Conservation (phyloP, 2,329 filamentous ascomycete species). For the Beauveria varroae region DNA sequence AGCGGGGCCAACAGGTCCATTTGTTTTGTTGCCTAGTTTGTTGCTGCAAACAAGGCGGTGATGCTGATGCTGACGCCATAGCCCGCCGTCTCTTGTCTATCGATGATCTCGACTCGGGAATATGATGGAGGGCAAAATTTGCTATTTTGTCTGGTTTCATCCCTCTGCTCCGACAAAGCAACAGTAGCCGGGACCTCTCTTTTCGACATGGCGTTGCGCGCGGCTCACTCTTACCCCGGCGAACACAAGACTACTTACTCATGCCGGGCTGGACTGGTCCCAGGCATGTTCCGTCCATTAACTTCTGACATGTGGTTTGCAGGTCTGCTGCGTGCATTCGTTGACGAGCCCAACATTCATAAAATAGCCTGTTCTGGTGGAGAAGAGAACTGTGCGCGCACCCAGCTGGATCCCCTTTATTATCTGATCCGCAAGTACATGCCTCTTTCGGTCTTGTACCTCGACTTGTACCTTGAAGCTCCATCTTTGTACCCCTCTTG, state of each 20-base stretch:
- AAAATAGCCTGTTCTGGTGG: background rate
- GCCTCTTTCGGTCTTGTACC: constrained; percentile 5
- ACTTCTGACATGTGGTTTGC: background rate
- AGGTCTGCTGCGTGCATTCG: background rate
- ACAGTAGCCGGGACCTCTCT: background rate
- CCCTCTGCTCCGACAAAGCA: background rate
- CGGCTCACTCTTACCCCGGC: background rate
- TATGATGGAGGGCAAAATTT: background rate
- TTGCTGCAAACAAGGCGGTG: background rate
- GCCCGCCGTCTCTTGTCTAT: too few species aligned
- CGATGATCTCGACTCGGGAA: too few species aligned
- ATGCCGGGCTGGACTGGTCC: background rate
- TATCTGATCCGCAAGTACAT: constrained; percentile 9
- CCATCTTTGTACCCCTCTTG: background rate
- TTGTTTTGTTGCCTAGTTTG: background rate
- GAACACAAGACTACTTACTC: background rate
- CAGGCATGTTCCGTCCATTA: background rate
- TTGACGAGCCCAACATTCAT: too few species aligned
- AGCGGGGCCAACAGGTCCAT: background rate
- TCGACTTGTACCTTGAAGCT: background rate
- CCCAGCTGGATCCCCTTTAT: background rate
- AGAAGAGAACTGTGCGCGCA: background rate
- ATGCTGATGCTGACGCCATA: background rate
- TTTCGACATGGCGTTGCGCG: background rate
- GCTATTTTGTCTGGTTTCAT: background rate